Conservation (phyloP, 2,329 filamentous ascomycete genomes). For the Trichocomaceae sp. region DNA sequence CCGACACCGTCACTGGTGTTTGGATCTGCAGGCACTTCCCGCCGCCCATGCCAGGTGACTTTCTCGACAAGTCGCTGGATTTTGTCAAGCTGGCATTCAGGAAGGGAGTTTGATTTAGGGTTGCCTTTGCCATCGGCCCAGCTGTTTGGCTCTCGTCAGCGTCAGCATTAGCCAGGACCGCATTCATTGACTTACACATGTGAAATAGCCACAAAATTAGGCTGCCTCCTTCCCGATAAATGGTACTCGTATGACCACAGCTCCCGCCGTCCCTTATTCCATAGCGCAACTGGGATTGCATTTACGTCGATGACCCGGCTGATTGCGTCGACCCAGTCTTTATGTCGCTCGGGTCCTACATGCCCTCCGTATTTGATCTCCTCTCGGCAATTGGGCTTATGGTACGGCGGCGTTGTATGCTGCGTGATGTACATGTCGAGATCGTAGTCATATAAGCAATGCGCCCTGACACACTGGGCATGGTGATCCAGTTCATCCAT, state of each 20-base stretch:
- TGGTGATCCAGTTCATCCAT: constrained; percentile 14
- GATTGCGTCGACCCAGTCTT: constrained; percentile 14
- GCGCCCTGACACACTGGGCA: constrained; percentile 9
- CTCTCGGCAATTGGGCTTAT: not conserved
- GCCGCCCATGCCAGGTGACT: constrained; percentile 13
- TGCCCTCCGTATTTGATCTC: constrained; percentile 13
- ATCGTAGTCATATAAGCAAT: constrained; percentile 14
- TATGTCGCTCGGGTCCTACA: constrained; percentile 12
- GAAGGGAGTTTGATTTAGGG: constrained; percentile 14
- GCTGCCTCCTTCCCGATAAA: constrained; percentile 1
- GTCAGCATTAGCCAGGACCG: too few species aligned
- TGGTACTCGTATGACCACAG: constrained; percentile 15
- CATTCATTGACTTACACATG: constrained; percentile 19
- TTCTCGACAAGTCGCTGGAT: constrained; percentile 14
- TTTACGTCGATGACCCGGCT: constrained; percentile 12
- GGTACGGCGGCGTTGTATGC: constrained; percentile 10
- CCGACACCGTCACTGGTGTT: constrained; percentile 8
- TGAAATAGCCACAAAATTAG: constrained; percentile 17
- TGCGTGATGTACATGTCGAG: constrained; percentile 8
- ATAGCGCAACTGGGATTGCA: constrained; percentile 15
- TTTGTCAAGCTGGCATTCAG: constrained; percentile 15
- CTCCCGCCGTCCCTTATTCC: constrained; percentile 9
- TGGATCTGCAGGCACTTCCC: constrained; percentile 1
- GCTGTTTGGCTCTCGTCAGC: too few species aligned
- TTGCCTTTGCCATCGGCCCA: constrained; percentile 20